Conservation (phyloP, 805 yeast genomes). For the Scheffersomyces ergatensis region DNA sequence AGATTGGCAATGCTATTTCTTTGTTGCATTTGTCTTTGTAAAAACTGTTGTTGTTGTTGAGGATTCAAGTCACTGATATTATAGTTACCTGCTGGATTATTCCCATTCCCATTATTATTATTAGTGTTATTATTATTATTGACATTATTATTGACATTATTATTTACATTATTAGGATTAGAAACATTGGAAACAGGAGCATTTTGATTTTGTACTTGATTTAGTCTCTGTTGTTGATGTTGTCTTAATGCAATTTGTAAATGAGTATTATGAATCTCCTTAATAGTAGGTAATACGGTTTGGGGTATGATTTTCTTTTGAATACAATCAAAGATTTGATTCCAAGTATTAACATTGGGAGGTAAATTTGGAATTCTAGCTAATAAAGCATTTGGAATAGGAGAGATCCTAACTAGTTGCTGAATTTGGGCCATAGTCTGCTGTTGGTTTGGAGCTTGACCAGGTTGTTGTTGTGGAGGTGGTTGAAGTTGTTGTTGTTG, state of each 20-base stretch:
- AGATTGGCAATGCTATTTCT: conserved; percentile 17
- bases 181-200: conserved; percentile 4
- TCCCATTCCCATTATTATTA: conserved; percentile 9
- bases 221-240: conserved; percentile 39
- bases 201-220: conserved; percentile 17
- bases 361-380: conserved; percentile 75
- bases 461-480: conserved; percentile 15
- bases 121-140: conserved; percentile 6
- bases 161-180: conserved; percentile 12
- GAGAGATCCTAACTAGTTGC: conserved; percentile 54
- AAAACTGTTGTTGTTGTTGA: conserved; percentile 29
- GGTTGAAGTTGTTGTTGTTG: conserved; percentile 16
- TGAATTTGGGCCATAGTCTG: conserved; percentile 21
- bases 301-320: conserved; percentile 58
- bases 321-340: conserved; percentile 63
- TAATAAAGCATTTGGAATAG: conserved; percentile 69
- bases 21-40: conserved; percentile 25
- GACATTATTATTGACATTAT: conserved; percentile 6
- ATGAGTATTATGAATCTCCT: conserved; percentile 67
- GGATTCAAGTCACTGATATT: conserved; percentile 15
- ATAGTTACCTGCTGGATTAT: conserved; percentile 31
- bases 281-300: conserved; percentile 56
- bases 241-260: conserved; percentile 54
- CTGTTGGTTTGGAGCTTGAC: conserved; percentile 2
- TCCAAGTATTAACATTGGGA: conserved; percentile 77